Evolutionary conservation across 495 filamentous ascomycete species (phyloP).

Genomic region (Daldinia vernicosa): DNA sequence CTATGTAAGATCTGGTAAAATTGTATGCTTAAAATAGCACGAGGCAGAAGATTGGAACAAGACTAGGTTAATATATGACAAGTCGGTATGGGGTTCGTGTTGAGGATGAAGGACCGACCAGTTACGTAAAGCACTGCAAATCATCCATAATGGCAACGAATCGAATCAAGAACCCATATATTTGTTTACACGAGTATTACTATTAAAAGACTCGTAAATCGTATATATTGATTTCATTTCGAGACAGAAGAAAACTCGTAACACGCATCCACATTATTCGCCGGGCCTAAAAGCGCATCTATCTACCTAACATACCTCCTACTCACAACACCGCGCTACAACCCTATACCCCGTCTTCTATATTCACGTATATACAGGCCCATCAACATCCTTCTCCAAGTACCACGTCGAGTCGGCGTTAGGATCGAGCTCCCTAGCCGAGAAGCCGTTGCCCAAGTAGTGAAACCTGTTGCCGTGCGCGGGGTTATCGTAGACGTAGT

Average conservation of each 20-base stretch:
- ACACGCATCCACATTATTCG: neutral
- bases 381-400: constrained; percentile 43
- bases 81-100: no score
- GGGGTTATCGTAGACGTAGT: constrained; percentile 51
- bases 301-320: no score
- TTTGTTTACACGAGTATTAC: neutral
- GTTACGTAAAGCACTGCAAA: no score
- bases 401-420: constrained; percentile 56
- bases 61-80: neutral
- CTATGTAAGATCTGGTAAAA: neutral
- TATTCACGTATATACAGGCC: neutral
- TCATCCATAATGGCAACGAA: no score
- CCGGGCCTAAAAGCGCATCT: neutral
- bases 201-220: neutral
- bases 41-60: neutral
- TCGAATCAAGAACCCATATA: no score
- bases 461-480: constrained; percentile 53
- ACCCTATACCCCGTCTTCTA: no score
- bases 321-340: no score
- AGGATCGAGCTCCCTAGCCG: constrained; percentile 51
- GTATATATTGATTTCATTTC: neutral
- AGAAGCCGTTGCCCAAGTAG: constrained; percentile 62
- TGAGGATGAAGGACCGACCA: no score
- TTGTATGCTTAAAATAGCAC: neutral
- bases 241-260: neutral